A percentile compares a stretch with the other conserved stretches of the same genome.
These are phyloP conservation scores for Reticulascus tulasneorum DNA, from an alignment of 2,329 filamentous ascomycete species.

Conservation along the genomic window DNA sequence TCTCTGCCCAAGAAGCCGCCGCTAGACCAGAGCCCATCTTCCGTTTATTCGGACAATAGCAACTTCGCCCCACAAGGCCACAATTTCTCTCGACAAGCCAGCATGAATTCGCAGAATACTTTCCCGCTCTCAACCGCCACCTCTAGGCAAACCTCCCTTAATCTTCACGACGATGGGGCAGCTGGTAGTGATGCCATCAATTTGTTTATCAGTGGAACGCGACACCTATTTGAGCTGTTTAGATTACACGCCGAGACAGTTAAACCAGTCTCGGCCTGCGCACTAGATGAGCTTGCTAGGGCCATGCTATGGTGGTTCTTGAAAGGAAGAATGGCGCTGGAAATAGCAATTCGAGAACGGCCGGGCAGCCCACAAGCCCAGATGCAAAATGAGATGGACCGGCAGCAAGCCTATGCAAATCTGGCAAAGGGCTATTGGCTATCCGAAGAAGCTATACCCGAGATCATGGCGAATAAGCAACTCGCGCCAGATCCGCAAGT, in stretches of 20 bases:
- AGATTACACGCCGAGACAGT: constrained; percentile 71
- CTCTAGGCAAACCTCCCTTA: constrained; percentile 28
- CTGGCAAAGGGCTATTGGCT: constrained; percentile 86
- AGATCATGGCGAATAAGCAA: constrained; percentile 40
- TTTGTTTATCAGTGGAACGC: constrained; percentile 67
- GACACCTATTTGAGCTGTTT: constrained; percentile 73
- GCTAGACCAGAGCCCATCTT: constrained; percentile 39
- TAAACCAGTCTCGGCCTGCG: constrained; percentile 59
- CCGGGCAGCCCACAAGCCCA: constrained; percentile 50
- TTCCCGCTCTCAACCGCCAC: constrained; percentile 23
- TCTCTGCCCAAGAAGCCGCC: constrained; percentile 16
- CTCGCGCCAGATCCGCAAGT: constrained; percentile 41
- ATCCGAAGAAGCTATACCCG: constrained; percentile 49
- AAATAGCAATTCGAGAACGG: constrained; percentile 64
- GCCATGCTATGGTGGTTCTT: constrained; percentile 88
- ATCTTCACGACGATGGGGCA: constrained; percentile 38
- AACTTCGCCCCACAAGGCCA: constrained; percentile 7
- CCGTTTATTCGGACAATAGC: constrained; percentile 18
- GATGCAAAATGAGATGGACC: constrained; percentile 49
- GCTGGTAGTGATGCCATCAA: constrained; percentile 63
- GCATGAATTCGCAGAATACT: constrained; percentile 12
- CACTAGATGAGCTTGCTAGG: constrained; percentile 64
- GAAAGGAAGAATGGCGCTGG: constrained; percentile 72
- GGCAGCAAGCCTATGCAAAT: constrained; percentile 79
- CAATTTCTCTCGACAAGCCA: constrained; percentile 13